Conservation (phyloP, 2,329 filamentous ascomycete genomes). For the Penicillium frequentans region DNA sequence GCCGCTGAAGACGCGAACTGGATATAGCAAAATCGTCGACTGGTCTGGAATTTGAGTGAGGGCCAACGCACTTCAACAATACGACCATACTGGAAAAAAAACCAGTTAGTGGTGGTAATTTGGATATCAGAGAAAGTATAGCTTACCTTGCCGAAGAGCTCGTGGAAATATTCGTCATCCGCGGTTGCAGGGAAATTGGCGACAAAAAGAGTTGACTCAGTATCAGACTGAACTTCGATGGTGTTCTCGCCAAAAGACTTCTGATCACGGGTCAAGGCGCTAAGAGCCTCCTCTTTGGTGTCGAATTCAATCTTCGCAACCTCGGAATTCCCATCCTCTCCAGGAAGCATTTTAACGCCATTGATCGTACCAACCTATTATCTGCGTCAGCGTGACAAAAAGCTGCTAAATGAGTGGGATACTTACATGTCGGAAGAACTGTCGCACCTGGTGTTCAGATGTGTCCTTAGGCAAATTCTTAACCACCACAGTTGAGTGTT, state of each 20-base stretch:
- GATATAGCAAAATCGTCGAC: slow-evolving; percentile 92
- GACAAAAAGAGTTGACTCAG: slow-evolving; percentile 80
- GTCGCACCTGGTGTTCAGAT: slow-evolving; percentile 71
- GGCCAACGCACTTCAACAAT: slow-evolving; percentile 86
- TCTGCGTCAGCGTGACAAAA: slow-evolving; percentile 9
- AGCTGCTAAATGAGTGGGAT: neutral
- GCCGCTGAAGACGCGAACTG: slow-evolving; percentile 74
- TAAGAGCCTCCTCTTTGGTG: slow-evolving; percentile 73
- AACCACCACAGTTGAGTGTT: slow-evolving; percentile 83
- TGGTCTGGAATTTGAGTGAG: slow-evolving; percentile 83
- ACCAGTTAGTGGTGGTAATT: slow-evolving; percentile 12
- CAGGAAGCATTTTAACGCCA: slow-evolving; percentile 67
- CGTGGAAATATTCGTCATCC: slow-evolving; percentile 53
- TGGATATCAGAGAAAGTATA: neutral
- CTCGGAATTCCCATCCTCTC: slow-evolving; percentile 60
- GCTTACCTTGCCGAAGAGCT: slow-evolving; percentile 55
- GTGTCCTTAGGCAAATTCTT: slow-evolving; percentile 71
- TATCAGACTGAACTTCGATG: slow-evolving; percentile 72
- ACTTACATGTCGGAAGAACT: slow-evolving; percentile 79
- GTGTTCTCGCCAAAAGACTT: slow-evolving; percentile 74
- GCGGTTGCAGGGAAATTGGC: slow-evolving; percentile 75
- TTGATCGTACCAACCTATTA: slow-evolving; percentile 73
- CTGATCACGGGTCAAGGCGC: slow-evolving; percentile 76
- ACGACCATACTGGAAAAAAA: slow-evolving; percentile 62
- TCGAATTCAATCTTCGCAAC: slow-evolving; percentile 85